A percentile compares a stretch with the other conserved stretches of the same genome.
Conservation (phyloP, 208 protist genomes). For the Acanthamoeba sp. region DNA sequence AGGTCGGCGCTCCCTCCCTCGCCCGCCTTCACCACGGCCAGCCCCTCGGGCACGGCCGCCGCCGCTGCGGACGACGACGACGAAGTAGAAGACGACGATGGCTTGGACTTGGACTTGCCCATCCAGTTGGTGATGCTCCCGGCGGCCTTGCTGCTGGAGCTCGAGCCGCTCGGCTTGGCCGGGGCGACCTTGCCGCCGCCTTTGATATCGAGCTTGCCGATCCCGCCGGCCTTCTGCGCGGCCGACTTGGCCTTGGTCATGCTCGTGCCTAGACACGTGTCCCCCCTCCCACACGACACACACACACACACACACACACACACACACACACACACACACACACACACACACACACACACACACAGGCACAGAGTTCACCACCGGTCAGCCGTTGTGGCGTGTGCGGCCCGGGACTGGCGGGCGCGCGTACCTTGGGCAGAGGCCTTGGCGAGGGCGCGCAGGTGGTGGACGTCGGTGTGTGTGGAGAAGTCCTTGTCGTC, state of each 20-base stretch:
- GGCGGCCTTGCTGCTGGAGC: not conserved
- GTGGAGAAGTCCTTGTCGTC: slow-evolving; percentile 89
- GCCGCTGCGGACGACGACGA: not conserved
- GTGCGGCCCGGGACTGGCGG: not conserved
- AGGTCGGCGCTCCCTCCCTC: not conserved
- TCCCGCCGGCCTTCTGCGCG: not conserved
- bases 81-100: not conserved
- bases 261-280: not conserved
- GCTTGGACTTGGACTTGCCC: not conserved
- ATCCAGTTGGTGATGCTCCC: not conserved
- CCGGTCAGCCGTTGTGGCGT: not conserved
- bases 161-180: not conserved
- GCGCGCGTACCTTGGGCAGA: slow-evolving; percentile 25
- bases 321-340: too few relatives aligned
- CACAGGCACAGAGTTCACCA: not conserved
- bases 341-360: too few relatives aligned
- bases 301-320: too few relatives aligned
- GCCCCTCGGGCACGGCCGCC: not conserved
- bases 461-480: slow-evolving; percentile 87
- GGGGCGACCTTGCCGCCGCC: not conserved
- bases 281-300: not conserved
- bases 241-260: slow-evolving; percentile 38
- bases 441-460: slow-evolving; percentile 79
- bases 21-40: not conserved
- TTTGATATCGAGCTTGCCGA: slow-evolving; percentile 2